Evolutionary conservation across 2,329 filamentous ascomycete genomes (phyloP).

Genomic region (Scorias spongiosa): DNA sequence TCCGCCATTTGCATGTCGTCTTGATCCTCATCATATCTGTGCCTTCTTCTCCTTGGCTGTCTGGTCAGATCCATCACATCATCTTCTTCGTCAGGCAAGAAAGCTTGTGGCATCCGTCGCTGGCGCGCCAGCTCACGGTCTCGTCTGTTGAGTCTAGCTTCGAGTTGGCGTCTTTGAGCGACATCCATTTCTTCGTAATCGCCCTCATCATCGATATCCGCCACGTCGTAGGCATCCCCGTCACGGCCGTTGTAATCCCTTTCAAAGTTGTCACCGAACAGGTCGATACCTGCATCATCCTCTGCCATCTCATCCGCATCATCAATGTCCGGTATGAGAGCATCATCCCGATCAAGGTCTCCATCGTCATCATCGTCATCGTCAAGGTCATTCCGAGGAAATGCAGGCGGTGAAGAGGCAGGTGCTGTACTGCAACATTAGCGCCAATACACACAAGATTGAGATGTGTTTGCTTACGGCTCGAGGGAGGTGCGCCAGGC

Average conservation of each 20-base stretch:
- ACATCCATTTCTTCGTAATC: constrained; percentile 57
- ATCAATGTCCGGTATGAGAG: constrained; percentile 48
- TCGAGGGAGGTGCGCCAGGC: constrained; percentile 42
- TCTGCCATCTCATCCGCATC: constrained; percentile 55
- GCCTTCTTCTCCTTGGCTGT: constrained; percentile 70
- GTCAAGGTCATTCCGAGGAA: constrained; percentile 42
- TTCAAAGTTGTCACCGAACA: constrained; percentile 57
- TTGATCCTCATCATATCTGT: constrained; percentile 85
- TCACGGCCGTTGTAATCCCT: constrained; percentile 41
- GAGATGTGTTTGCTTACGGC: constrained; percentile 37
- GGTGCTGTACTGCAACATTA: constrained; percentile 25
- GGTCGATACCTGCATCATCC: constrained; percentile 53
- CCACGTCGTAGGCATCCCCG: constrained; percentile 48
- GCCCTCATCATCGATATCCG: constrained; percentile 62
- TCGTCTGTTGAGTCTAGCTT: constrained; percentile 56
- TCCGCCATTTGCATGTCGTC: constrained; percentile 80
- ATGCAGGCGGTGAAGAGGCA: constrained; percentile 47
- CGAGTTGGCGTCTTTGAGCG: constrained; percentile 52
- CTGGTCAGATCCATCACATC: constrained; percentile 70
- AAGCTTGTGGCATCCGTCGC: constrained; percentile 55
- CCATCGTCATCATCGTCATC: constrained; percentile 54
- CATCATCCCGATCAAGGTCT: constrained; percentile 53
- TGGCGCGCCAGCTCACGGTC: constrained; percentile 56
- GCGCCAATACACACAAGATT: neutral
- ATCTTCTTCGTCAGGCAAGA: constrained; percentile 68